Evolutionary conservation across 305 asterid genomes (phyloP).

Genomic region (Ajuga reptans): DNA sequence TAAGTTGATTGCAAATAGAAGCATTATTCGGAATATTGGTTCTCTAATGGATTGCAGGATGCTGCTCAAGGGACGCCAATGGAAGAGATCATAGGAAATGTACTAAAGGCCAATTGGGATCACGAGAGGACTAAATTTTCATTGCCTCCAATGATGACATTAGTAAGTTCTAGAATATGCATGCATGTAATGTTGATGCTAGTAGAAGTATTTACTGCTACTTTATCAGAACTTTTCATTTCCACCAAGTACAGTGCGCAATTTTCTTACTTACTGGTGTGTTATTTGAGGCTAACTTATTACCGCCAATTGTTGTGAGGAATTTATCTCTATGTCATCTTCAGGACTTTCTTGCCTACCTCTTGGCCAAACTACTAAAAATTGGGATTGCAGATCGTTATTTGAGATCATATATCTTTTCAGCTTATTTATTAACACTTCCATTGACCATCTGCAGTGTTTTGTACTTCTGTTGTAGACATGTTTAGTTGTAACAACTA

Average conservation of each 20-base stretch:
- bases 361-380: not conserved
- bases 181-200: conserved; percentile 14
- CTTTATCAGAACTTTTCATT: not conserved
- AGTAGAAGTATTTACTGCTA: conserved; percentile 5
- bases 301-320: not conserved
- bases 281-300: not conserved
- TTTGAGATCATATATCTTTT: not conserved
- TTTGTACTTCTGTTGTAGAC: not conserved
- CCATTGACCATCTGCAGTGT: conserved; percentile 3
- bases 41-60: conserved; percentile 38
- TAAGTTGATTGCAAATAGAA: not conserved
- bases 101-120: conserved; percentile 80
- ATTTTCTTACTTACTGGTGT: not conserved
- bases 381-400: not conserved
- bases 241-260: not conserved
- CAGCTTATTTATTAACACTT: not conserved
- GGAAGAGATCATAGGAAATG: conserved; percentile 58
- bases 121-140: conserved; percentile 78
- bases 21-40: not conserved
- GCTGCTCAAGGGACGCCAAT: conserved; percentile 43
- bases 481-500: not conserved
- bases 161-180: conserved; percentile 44
- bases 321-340: not conserved
- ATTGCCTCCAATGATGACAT: conserved; percentile 86
- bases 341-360: not conserved